These are phyloP conservation scores for Penicillium sumatraense DNA, from an alignment of 2,329 filamentous ascomycete species.

Conservation along the genomic window DNA sequence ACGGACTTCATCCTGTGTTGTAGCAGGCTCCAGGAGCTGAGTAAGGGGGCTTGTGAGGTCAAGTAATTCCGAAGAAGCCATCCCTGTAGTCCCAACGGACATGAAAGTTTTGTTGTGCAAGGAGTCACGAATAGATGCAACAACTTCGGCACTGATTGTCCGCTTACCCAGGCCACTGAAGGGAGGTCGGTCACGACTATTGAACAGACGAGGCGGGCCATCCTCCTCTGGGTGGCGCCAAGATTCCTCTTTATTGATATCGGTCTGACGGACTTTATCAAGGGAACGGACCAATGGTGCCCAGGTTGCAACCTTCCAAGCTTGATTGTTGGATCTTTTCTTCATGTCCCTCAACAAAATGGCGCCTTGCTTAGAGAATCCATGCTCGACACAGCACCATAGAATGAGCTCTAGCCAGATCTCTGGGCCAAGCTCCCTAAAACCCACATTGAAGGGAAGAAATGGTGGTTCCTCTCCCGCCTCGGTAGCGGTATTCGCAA, in stretches of 20 bases:
- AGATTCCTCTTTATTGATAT: conserved; percentile 39
- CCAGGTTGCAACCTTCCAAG: conserved; percentile 51
- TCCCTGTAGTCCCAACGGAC: conserved; percentile 41
- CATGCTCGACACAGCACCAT: conserved; percentile 56
- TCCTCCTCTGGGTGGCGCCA: conserved; percentile 39
- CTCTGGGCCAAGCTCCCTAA: conserved; percentile 51
- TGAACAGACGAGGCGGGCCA: conserved; percentile 19
- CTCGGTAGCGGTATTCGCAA: conserved; percentile 41
- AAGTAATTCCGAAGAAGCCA: conserved; percentile 37
- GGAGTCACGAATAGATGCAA: conserved; percentile 59
- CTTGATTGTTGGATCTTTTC: conserved; percentile 25
- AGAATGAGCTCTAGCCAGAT: conserved; percentile 56
- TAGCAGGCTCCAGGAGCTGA: conserved; percentile 20
- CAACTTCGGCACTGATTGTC: conserved; percentile 63
- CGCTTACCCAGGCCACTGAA: conserved; percentile 48
- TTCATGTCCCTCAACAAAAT: conserved; percentile 44
- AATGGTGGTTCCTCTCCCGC: conserved; percentile 44
- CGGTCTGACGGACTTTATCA: conserved; percentile 36
- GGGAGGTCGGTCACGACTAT: conserved; percentile 22
- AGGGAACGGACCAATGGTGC: conserved; percentile 32
- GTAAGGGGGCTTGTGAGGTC: conserved; percentile 26
- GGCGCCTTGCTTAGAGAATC: conserved; percentile 46
- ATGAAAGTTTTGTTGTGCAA: conserved; percentile 52
- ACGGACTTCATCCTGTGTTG: conserved; percentile 27
- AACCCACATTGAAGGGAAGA: conserved; percentile 44